Evolutionary conservation across 805 yeast species (phyloP).

Genomic region (Priceomyces medius): DNA sequence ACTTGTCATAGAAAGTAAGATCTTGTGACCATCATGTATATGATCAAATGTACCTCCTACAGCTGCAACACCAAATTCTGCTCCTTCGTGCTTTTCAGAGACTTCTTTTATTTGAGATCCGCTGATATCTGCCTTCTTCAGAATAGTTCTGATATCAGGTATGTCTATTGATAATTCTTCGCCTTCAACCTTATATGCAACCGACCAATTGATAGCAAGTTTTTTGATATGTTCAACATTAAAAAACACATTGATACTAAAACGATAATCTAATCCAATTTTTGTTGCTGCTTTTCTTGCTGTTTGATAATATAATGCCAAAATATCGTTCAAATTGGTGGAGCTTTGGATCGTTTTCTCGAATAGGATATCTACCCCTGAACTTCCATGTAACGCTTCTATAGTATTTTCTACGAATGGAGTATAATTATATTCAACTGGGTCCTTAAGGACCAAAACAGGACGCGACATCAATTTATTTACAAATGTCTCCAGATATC

Average conservation of each 20-base stretch:
- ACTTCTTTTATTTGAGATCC: background rate
- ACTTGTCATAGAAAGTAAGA: slow-evolving; percentile 69
- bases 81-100: background rate
- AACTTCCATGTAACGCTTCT: background rate
- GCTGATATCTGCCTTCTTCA: background rate
- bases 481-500: no score
- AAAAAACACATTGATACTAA: slow-evolving; percentile 31
- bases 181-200: background rate
- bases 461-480: no score
- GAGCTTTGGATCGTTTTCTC: slow-evolving; percentile 17
- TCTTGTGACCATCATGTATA: slow-evolving; percentile 91
- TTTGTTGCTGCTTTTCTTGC: slow-evolving; percentile 19
- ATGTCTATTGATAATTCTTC: slow-evolving; percentile 1
- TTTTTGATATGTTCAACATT: slow-evolving; percentile 12
- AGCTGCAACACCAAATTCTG: slow-evolving; percentile 41
- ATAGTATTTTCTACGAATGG: slow-evolving; percentile 8
- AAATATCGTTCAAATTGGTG: slow-evolving; percentile 23
- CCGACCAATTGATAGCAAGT: background rate
- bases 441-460: slow-evolving; percentile 13
- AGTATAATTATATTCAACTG: slow-evolving; percentile 13
- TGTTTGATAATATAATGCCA: slow-evolving; percentile 29
- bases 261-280: slow-evolving; percentile 22
- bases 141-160: background rate
- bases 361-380: slow-evolving; percentile 26
- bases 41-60: slow-evolving; percentile 98